These are phyloP conservation scores for Saccharomycopsis selenospora DNA, from an alignment of 805 yeast genomes.

Conservation along the genomic window DNA sequence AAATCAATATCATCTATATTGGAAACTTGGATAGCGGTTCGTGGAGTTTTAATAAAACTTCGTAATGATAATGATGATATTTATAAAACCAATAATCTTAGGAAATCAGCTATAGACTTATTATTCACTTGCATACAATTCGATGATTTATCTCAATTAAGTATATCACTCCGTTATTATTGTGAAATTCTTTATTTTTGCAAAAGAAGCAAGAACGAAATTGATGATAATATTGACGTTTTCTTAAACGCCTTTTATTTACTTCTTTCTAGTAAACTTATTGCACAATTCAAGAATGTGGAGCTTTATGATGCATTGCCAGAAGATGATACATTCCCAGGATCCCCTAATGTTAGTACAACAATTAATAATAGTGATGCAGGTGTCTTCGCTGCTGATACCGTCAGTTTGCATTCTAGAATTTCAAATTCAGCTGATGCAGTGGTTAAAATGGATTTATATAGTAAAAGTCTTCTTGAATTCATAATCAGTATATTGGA, in stretches of 20 bases:
- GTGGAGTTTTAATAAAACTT: slow-evolving; percentile 12
- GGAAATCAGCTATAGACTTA: slow-evolving; percentile 17
- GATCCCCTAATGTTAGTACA: not conserved
- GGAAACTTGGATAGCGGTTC: slow-evolving; percentile 21
- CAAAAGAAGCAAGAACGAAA: slow-evolving; percentile 1
- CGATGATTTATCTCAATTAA: slow-evolving; percentile 18
- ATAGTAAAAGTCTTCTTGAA: slow-evolving; percentile 1
- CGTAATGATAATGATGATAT: slow-evolving; percentile 3
- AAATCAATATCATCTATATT: slow-evolving; percentile 19
- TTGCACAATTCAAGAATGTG: slow-evolving; percentile 10
- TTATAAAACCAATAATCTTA: slow-evolving; percentile 9
- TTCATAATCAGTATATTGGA: not conserved
- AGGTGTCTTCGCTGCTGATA: not conserved
- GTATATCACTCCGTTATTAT: slow-evolving; percentile 14
- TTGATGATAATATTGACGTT: slow-evolving; percentile 14
- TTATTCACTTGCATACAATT: slow-evolving; percentile 17
- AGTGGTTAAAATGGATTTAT: not conserved
- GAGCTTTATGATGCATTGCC: not conserved
- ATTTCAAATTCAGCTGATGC: not conserved
- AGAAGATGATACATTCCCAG: not conserved
- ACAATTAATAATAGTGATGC: too few relatives aligned
- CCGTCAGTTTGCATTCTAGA: not conserved
- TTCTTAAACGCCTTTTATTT: slow-evolving; percentile 17
- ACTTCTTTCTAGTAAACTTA: slow-evolving; percentile 10
- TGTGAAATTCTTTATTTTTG: slow-evolving; percentile 18